Evolutionary conservation across 306 rosid species (phyloP).

Genomic region (Vicia villosa): DNA sequence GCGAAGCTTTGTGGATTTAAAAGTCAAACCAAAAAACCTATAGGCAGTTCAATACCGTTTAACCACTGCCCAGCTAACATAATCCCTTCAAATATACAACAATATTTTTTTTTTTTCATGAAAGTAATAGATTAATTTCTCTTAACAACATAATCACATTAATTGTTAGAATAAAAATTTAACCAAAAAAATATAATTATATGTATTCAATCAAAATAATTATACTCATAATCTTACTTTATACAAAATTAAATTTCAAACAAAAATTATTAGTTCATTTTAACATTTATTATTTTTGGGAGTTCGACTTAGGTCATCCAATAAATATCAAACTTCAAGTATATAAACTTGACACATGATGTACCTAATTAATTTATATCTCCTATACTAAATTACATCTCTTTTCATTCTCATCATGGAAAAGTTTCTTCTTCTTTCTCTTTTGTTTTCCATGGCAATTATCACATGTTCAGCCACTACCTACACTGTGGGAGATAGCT

Average conservation of each 20-base stretch:
- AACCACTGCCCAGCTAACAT: conserved; percentile 52
- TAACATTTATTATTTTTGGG: not conserved
- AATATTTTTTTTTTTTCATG: no score
- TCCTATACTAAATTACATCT: not conserved
- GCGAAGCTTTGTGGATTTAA: no score
- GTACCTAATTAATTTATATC: not conserved
- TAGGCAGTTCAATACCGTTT: conserved; percentile 49
- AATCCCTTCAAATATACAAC: not conserved
- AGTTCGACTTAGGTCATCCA: conserved; percentile 78
- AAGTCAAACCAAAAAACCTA: conserved; percentile 36
- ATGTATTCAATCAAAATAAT: no score
- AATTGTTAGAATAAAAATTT: no score
- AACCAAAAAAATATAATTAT: no score
- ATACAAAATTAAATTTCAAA: no score
- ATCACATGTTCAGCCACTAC: conserved; percentile 57
- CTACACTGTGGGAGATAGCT: conserved; percentile 73
- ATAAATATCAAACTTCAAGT: conserved; percentile 33
- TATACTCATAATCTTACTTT: no score
- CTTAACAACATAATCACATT: no score
- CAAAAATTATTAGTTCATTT: not conserved
- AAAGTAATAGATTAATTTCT: no score
- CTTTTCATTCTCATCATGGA: conserved; percentile 46
- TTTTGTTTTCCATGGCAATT: conserved; percentile 41
- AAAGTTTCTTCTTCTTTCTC: conserved; percentile 39
- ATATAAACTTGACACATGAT: conserved; percentile 29